Evolutionary conservation across 805 yeast species (phyloP).

Genomic region (Candida anglica): DNA sequence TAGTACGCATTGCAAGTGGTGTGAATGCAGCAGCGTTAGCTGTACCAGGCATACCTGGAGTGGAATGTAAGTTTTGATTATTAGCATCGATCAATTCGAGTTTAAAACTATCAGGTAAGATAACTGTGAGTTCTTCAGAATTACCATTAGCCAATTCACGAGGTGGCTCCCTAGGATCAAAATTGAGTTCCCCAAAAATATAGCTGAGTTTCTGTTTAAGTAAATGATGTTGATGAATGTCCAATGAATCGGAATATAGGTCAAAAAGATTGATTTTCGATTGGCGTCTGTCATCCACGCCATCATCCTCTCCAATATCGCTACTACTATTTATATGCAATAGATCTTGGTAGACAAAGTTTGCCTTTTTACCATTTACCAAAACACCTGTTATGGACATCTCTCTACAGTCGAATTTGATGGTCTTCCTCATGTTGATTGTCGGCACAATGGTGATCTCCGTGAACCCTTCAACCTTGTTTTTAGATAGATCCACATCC

Average conservation of each 20-base stretch:
- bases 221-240: constrained; percentile 56
- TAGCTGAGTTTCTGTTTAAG: constrained; percentile 51
- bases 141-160: constrained; percentile 22
- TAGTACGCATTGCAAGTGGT: constrained; percentile 30
- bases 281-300: constrained; percentile 22
- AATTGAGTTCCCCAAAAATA: constrained; percentile 46
- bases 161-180: constrained; percentile 20
- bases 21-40: too few species aligned
- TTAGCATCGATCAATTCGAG: constrained; percentile 44
- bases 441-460: constrained; percentile 80
- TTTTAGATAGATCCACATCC: constrained; percentile 71
- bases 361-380: constrained; percentile 53
- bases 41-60: constrained; percentile 21
- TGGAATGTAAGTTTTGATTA: constrained; percentile 15
- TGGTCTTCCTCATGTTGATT: constrained; percentile 48
- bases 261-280: constrained; percentile 36
- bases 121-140: constrained; percentile 62
- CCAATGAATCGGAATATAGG: constrained; percentile 34
- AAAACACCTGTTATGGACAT: constrained; percentile 59
- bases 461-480: constrained; percentile 64
- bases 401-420: constrained; percentile 80
- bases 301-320: not conserved
- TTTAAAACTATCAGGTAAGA: constrained; percentile 63
- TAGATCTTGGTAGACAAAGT: constrained; percentile 54
- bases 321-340: constrained; percentile 24